A percentile compares a stretch with the other conserved stretches of the same genome.
Evolutionary conservation across 2,329 filamentous ascomycete genomes (phyloP).

Genomic region (Teratosphaeria pseudoeucalypti): DNA sequence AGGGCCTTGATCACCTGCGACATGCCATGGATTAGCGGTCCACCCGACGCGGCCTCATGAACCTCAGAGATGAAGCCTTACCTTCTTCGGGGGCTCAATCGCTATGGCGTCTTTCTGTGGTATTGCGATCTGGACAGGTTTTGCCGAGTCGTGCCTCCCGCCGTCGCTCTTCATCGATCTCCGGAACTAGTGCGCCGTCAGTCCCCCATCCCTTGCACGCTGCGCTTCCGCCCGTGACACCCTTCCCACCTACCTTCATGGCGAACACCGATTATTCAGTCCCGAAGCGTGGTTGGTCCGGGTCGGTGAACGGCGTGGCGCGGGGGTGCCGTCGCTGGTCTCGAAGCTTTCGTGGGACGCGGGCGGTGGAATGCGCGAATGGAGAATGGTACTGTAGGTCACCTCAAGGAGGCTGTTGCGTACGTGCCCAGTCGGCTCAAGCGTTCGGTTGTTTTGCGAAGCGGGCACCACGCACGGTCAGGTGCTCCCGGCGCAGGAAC

Average conservation of each 20-base stretch:
- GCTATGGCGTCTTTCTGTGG: slow-evolving; percentile 77
- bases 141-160: slow-evolving; percentile 51
- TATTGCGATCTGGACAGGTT: slow-evolving; percentile 63
- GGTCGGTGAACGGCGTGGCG: background rate
- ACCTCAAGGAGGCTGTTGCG: background rate
- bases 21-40: background rate
- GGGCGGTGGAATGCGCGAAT: background rate
- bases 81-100: slow-evolving; percentile 89
- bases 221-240: background rate
- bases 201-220: slow-evolving; percentile 7
- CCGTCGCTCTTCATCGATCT: slow-evolving; percentile 77
- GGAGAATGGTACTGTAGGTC: background rate
- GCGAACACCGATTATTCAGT: background rate
- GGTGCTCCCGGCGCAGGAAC: background rate
- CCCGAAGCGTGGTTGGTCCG: background rate
- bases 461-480: background rate
- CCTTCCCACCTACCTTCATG: background rate
- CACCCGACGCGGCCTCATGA: background rate
- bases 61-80: slow-evolving; percentile 30
- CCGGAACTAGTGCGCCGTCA: slow-evolving; percentile 44
- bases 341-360: background rate
- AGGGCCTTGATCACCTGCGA: slow-evolving; percentile 90
- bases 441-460: background rate
- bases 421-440: background rate
- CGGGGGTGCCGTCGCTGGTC: background rate